Evolutionary conservation across 2,329 filamentous ascomycete species (phyloP).

Genomic region (Alternaria brassicicola): DNA sequence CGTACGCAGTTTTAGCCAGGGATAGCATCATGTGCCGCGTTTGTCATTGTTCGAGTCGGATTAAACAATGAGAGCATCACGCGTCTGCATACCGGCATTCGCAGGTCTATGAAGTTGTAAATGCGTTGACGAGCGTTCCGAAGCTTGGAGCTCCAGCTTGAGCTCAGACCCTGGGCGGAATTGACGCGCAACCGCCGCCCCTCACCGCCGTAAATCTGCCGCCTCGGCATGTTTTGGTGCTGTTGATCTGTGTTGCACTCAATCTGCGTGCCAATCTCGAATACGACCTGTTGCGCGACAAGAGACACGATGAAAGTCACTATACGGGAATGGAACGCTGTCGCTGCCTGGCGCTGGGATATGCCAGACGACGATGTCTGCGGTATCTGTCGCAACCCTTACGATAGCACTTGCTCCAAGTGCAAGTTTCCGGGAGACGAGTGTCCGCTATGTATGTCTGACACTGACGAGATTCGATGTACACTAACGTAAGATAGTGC

Average conservation of each 20-base stretch:
- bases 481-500: conserved; percentile 63
- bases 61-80: not conserved
- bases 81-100: not conserved
- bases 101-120: not conserved
- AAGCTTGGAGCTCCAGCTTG: conserved; percentile 14
- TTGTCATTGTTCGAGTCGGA: not conserved
- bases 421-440: conserved; percentile 98
- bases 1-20: not conserved
- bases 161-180: conserved; percentile 14
- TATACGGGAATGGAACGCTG: conserved; percentile 89
- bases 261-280: conserved; percentile 13
- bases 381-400: conserved; percentile 97
- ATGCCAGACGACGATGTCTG: conserved; percentile 97
- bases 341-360: conserved; percentile 97
- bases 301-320: conserved; percentile 81
- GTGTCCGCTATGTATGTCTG: conserved; percentile 80
- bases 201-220: conserved; percentile 27
- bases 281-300: not conserved
- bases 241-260: conserved; percentile 25
- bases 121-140: not conserved
- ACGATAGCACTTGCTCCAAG: conserved; percentile 95
- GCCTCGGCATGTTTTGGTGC: conserved; percentile 13
- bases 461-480: not conserved
- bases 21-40: not conserved
- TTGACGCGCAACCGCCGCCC: conserved; percentile 17